Evolutionary conservation across 2,329 filamentous ascomycete species (phyloP), one percentile per base, ranked within the genome.

Genomic region (Torrubiella hemipterigena): DNA sequence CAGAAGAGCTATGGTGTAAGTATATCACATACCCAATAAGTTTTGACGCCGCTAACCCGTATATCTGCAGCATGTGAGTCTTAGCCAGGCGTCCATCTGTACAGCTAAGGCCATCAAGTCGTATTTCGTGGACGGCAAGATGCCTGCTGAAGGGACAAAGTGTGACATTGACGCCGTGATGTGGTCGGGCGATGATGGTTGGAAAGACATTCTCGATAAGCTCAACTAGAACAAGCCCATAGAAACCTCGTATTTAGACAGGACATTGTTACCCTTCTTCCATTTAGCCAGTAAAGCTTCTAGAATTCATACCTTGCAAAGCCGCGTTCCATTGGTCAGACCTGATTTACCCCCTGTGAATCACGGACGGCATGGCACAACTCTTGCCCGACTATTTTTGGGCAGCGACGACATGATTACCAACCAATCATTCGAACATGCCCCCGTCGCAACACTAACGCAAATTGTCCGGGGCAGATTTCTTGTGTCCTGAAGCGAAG

Each of bases 1-100:
- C 59, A 63, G 38, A 54, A 65, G 22, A 55, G 55, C 3, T 66
- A 58, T 24, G 63, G 63, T 5, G 59, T 61, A 47, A 45, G 56
- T 30, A 13, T 16, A 22, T 8, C n/a, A n/a, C 20, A 8, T n/a
- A 22, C 8, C 8, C 20, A 22, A 8, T 22, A n/a, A 8, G 8
- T 22, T n/a, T 8, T 8, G 8, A 22, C n/a, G 20, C n/a, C 20
- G 8, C 8, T 32, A n/a, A 24, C 12, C 11, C 12, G 12, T 6
- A 11, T 24, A 14, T 24, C 10, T 24, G 22, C 11, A 24, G 22
- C 22, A 24, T 12, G 12, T 11, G 6, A 24, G 22, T 24, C 10
- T 24, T 11, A 14, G 12, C 11, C 22, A 24, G 14, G 22, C 22
- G 6, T 24, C 22, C 14, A 11, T 24, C 6, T 24, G 22, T 14